Conservation (phyloP, 495 filamentous ascomycete species). For the Aspergillus incahuasiensis region DNA sequence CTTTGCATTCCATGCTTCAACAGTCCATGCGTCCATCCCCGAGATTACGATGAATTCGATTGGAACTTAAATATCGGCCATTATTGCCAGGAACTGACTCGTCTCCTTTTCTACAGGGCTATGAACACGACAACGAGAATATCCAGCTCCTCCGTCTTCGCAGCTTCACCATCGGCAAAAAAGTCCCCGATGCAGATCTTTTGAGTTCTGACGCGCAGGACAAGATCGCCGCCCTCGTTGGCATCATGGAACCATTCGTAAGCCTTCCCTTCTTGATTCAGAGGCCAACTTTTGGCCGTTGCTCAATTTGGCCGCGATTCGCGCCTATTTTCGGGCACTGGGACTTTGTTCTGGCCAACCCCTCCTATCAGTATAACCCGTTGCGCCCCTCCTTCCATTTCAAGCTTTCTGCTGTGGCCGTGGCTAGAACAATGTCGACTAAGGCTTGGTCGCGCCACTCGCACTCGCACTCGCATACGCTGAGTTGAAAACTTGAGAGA, state of each 20-base stretch:
- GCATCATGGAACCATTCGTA: slow-evolving; percentile 62
- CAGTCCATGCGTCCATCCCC: not conserved
- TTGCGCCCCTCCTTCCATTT: slow-evolving; percentile 12
- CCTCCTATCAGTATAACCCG: slow-evolving; percentile 11
- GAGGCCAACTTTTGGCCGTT: slow-evolving; percentile 20
- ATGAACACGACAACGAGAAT: slow-evolving; percentile 64
- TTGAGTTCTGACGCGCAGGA: slow-evolving; percentile 46
- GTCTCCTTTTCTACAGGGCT: slow-evolving; percentile 52
- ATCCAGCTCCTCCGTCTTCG: slow-evolving; percentile 71
- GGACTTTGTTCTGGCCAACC: not conserved
- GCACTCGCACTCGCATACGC: no score
- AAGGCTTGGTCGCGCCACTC: slow-evolving; percentile 5
- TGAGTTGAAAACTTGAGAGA: no score
- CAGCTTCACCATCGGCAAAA: slow-evolving; percentile 66
- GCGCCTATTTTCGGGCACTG: slow-evolving; percentile 28
- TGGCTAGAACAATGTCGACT: slow-evolving; percentile 19
- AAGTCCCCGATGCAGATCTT: slow-evolving; percentile 56
- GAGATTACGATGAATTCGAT: slow-evolving; percentile 4
- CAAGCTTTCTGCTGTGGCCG: slow-evolving; percentile 20
- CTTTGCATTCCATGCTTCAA: slow-evolving; percentile 45
- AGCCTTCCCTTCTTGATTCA: slow-evolving; percentile 29
- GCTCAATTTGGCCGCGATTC: slow-evolving; percentile 25
- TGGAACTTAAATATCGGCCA: not conserved
- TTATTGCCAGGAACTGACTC: slow-evolving; percentile 19
- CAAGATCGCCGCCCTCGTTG: slow-evolving; percentile 50